Evolutionary conservation across 1,284 basidiomycete genomes (phyloP).

Genomic region (Boletus semigastroideus): DNA sequence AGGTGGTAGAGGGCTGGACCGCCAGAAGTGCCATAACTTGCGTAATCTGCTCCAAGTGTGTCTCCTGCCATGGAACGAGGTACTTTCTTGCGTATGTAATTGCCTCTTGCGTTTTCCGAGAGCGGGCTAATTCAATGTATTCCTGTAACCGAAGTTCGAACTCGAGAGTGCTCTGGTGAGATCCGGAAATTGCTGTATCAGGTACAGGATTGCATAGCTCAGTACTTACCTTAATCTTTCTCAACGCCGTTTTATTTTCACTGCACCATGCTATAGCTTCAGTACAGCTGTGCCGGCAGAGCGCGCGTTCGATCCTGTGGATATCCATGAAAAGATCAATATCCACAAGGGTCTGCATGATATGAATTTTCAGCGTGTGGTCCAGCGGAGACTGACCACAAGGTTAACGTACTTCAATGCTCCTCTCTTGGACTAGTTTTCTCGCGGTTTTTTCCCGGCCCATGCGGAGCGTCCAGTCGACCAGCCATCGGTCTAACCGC

Average conservation of each 20-base stretch:
- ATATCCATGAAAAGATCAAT: slow-evolving; percentile 92
- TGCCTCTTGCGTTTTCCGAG: slow-evolving; percentile 69
- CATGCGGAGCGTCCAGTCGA: slow-evolving; percentile 85
- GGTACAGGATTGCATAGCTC: slow-evolving; percentile 8
- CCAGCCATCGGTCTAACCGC: slow-evolving; percentile 86
- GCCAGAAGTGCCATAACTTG: slow-evolving; percentile 79
- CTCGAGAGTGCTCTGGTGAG: slow-evolving; percentile 83
- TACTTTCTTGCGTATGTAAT: slow-evolving; percentile 86
- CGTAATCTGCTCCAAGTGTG: slow-evolving; percentile 73
- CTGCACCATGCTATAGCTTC: slow-evolving; percentile 95
- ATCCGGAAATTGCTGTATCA: slow-evolving; percentile 16
- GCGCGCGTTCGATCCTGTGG: slow-evolving; percentile 77
- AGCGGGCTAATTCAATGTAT: slow-evolving; percentile 88
- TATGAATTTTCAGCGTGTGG: slow-evolving; percentile 24
- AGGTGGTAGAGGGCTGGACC: slow-evolving; percentile 63
- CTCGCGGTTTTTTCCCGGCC: slow-evolving; percentile 71
- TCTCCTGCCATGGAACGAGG: slow-evolving; percentile 80
- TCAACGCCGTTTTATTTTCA: slow-evolving; percentile 90
- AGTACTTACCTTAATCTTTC: slow-evolving; percentile 79
- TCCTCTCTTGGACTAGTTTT: slow-evolving; percentile 66
- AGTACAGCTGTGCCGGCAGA: slow-evolving; percentile 74
- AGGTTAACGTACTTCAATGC: slow-evolving; percentile 59
- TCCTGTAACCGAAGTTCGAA: slow-evolving; percentile 95
- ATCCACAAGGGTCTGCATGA: slow-evolving; percentile 74
- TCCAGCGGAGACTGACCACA: slow-evolving; percentile 14